These are phyloP conservation scores for Lentinula novae-zelandiae DNA, from an alignment of 1,284 basidiomycete genomes.

Conservation along the genomic window DNA sequence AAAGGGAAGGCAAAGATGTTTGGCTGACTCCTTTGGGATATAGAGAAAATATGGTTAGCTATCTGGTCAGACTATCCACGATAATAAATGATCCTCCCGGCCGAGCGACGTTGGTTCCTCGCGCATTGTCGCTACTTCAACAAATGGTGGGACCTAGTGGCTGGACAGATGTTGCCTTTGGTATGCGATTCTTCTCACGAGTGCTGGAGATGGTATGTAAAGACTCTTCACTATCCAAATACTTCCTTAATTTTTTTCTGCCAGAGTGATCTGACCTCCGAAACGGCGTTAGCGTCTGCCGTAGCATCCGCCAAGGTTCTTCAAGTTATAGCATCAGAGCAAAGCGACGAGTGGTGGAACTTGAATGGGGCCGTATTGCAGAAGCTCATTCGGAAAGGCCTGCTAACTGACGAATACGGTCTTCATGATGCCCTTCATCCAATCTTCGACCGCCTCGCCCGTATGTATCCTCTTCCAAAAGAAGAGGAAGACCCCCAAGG, in stretches of 20 bases:
- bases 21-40: slow-evolving; percentile 82
- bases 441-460: slow-evolving; percentile 84
- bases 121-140: slow-evolving; percentile 80
- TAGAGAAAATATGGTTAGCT: slow-evolving; percentile 90
- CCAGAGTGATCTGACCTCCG: slow-evolving; percentile 72
- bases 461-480: slow-evolving; percentile 80
- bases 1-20: slow-evolving; percentile 20
- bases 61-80: slow-evolving; percentile 87
- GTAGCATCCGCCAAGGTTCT: slow-evolving; percentile 88
- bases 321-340: slow-evolving; percentile 81
- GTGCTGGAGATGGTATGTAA: slow-evolving; percentile 72
- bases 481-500: slow-evolving; percentile 70
- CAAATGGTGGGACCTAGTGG: slow-evolving; percentile 79
- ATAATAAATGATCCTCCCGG: slow-evolving; percentile 67
- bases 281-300: slow-evolving; percentile 65
- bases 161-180: slow-evolving; percentile 93
- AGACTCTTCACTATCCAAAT: not conserved
- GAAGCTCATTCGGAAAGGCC: slow-evolving; percentile 87
- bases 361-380: slow-evolving; percentile 80
- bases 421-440: slow-evolving; percentile 82
- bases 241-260: slow-evolving; percentile 12
- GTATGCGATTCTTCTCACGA: slow-evolving; percentile 85
- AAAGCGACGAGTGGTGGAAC: slow-evolving; percentile 82
- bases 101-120: slow-evolving; percentile 64
- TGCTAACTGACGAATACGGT: slow-evolving; percentile 70